Evolutionary conservation across 2,329 filamentous ascomycete genomes (phyloP), one percentile per base, ranked within the genome.

Genomic region (Aspergillus candidus): DNA sequence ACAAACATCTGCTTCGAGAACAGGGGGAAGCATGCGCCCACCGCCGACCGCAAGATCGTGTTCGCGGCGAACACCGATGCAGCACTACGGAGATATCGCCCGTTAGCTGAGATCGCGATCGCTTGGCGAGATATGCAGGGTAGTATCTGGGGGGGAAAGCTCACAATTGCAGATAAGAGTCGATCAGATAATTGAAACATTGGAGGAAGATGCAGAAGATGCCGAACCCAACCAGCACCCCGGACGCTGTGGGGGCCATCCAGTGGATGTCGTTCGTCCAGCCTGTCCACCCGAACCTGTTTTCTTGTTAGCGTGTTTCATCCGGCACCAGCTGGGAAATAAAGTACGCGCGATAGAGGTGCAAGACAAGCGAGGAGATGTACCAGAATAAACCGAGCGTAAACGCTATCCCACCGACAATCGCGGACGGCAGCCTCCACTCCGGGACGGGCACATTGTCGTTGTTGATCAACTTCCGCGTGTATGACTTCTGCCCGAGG

Each of bases 101-200:
- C 35, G 47, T 52, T 49, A 44, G 48, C 42, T 44, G 37, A 29
- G 5, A 11, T 39, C 32, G 34, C 22, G 38, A 35, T 37, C 44
- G 36, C 27, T 10, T 11, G 32, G 29, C 27, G 29, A 41, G 11
- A 35, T 38, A 29, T 31, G 11, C 13, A 43, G 35, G 42, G 38
- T 35, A 34, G 31, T 37, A 32, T 35, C 30, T 39, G 38, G 37
- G 35, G 10, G 13, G 12, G 35, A n/a, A 15, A 0, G 56, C 66
- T 59, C 49, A 70, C 66, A 69, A 54, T 17, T 59, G 60, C 27
- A 69, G 53, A 48, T 69, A 70, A 1, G 64, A 61, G 33, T 69
- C 67, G 17, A 71, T 60, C 33, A 70, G 39, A 35, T 69, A 64
- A 35, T 64, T 65, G 49, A 65, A 67, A 13, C 60, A 57, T 36